A percentile compares a stretch with the other conserved stretches of the same genome.
Evolutionary conservation across 441 rosid genomes (phyloP).

Genomic region (Eruca vesicaria): DNA sequence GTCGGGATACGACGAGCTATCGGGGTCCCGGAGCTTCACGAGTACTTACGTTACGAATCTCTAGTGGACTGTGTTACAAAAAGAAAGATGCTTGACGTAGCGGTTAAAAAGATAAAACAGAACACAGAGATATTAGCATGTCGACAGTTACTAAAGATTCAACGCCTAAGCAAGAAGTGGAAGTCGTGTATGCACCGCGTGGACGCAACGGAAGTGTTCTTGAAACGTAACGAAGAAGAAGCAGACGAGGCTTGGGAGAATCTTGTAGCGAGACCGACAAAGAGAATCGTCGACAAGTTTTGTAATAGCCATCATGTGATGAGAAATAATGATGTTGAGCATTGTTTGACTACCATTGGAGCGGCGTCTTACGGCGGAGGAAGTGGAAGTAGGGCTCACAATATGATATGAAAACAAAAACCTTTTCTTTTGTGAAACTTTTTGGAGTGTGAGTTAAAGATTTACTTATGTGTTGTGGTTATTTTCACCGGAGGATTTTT

Average conservation of each 20-base stretch:
- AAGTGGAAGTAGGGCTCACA: constrained; percentile 30
- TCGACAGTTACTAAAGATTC: constrained; percentile 57
- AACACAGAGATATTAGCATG: constrained; percentile 58
- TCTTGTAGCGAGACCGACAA: constrained; percentile 51
- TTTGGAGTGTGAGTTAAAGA: constrained; percentile 12
- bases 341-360: constrained; percentile 29
- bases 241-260: constrained; percentile 68
- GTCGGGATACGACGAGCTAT: constrained; percentile 67
- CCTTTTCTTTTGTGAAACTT: background rate
- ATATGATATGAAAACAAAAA: constrained; percentile 28
- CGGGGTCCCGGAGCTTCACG: constrained; percentile 67
- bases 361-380: constrained; percentile 29
- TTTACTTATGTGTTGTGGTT: constrained; percentile 28
- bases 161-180: constrained; percentile 43
- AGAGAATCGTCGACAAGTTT: constrained; percentile 48
- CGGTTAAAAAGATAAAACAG: constrained; percentile 52
- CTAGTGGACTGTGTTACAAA: constrained; percentile 30
- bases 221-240: constrained; percentile 45
- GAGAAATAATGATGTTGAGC: constrained; percentile 14
- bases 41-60: constrained; percentile 41
- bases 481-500: constrained; percentile 17
- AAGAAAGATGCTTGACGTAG: constrained; percentile 44
- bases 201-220: constrained; percentile 75
- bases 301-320: constrained; percentile 6
- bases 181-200: constrained; percentile 59